These are phyloP conservation scores for Candida labiduridarum DNA, from an alignment of 1,139 yeast species.

Conservation along the genomic window DNA sequence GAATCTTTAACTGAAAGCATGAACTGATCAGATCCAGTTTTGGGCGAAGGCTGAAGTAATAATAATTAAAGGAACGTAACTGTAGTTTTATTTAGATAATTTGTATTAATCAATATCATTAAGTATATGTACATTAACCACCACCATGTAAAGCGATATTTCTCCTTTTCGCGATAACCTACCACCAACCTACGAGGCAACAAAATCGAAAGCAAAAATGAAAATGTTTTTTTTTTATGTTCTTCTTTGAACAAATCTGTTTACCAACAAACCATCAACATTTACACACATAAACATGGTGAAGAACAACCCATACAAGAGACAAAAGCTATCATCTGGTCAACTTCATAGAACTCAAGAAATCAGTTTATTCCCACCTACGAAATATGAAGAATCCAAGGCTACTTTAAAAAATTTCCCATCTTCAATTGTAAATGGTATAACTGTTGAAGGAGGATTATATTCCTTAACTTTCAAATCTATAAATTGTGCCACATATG, in stretches of 20 bases:
- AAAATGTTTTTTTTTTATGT: not conserved
- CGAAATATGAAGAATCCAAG: constrained; percentile 35
- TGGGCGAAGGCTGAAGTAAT: too few species aligned
- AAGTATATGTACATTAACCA: not conserved
- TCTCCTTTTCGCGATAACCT: not conserved
- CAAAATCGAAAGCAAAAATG: too few species aligned
- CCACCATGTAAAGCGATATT: too few species aligned
- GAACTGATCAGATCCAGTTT: not conserved
- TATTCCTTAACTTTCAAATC: constrained; percentile 48
- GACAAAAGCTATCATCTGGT: constrained; percentile 4
- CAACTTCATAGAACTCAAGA: not conserved
- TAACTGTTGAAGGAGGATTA: constrained; percentile 49
- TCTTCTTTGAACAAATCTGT: not conserved
- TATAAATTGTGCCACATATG: constrained; percentile 38
- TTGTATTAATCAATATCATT: not conserved
- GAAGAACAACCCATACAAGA: constrained; percentile 3
- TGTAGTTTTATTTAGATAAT: not conserved
- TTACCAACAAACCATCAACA: not conserved
- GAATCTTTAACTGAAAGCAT: constrained; percentile 40
- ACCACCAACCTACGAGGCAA: too few species aligned
- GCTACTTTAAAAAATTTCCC: constrained; percentile 40
- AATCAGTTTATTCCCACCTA: constrained; percentile 21
- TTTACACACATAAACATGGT: constrained; percentile 1
- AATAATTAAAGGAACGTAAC: not conserved
- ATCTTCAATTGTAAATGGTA: constrained; percentile 45